A percentile compares a stretch with the other conserved stretches of the same genome.
phyloP scores from a whole-genome alignment of 2,329 filamentous ascomycete species.

The Zelopaecilomyces penicillatus region DNA sequence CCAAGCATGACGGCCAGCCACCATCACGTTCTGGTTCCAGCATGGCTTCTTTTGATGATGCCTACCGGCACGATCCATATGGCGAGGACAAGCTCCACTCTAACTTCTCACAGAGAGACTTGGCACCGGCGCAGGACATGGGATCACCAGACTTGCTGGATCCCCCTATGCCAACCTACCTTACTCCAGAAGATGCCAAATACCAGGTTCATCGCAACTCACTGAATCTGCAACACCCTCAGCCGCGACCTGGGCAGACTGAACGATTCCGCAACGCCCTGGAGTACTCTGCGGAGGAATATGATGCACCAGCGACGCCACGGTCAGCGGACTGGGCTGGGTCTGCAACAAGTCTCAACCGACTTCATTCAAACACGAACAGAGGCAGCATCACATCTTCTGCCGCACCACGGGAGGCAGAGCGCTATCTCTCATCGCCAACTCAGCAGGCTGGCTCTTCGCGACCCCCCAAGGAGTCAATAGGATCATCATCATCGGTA shows the following conservation, averaged over 20 bases:
- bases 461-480: constrained; percentile 54
- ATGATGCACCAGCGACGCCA: constrained; percentile 52
- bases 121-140: constrained; percentile 21
- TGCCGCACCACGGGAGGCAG: constrained; percentile 23
- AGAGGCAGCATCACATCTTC: constrained; percentile 40
- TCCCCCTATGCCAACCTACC: constrained; percentile 42
- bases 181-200: constrained; percentile 60
- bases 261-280: constrained; percentile 66
- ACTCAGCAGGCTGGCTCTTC: constrained; percentile 38
- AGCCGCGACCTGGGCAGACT: constrained; percentile 65
- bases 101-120: constrained; percentile 47
- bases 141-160: constrained; percentile 14
- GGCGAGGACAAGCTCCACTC: constrained; percentile 53
- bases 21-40: constrained; percentile 75
- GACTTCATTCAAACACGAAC: constrained; percentile 39
- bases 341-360: constrained; percentile 50
- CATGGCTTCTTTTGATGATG: constrained; percentile 54
- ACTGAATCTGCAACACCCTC: constrained; percentile 69
- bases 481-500: constrained; percentile 31
- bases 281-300: constrained; percentile 64
- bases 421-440: constrained; percentile 40
- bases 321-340: constrained; percentile 54
- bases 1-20: constrained; percentile 49
- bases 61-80: constrained; percentile 45
- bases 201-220: constrained; percentile 78